Evolutionary conservation across 768 basidiomycete species (phyloP).

Genomic region (Phanerochaete carnosa): DNA sequence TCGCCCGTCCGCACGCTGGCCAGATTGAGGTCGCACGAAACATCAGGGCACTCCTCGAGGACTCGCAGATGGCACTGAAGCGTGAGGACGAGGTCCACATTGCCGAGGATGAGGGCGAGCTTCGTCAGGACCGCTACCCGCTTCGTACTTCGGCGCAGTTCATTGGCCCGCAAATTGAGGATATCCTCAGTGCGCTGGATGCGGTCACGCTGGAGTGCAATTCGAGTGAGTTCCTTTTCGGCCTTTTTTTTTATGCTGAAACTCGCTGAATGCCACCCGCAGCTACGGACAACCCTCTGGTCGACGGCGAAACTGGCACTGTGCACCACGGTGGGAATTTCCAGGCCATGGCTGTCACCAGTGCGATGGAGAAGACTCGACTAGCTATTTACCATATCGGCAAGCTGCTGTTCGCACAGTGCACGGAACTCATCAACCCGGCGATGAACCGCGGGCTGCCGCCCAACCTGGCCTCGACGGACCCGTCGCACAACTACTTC

Average conservation of each 20-base stretch:
- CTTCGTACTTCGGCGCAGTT: constrained; percentile 83
- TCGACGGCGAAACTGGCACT: constrained; percentile 61
- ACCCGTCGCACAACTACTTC: too few species aligned
- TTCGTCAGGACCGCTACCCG: too few species aligned
- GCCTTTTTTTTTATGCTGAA: too few species aligned
- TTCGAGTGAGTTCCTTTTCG: constrained; percentile 47
- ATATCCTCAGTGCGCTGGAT: constrained; percentile 61
- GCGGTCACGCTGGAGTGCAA: constrained; percentile 76
- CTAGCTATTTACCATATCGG: constrained; percentile 44
- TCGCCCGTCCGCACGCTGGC: constrained; percentile 79
- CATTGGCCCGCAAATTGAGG: constrained; percentile 83
- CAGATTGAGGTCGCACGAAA: constrained; percentile 75
- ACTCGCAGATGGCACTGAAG: constrained; percentile 59
- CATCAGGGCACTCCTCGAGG: constrained; percentile 66
- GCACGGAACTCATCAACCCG: too few species aligned
- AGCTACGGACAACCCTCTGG: constrained; percentile 90
- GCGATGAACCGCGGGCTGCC: too few species aligned
- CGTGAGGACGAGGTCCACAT: constrained; percentile 69
- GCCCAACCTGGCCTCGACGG: too few species aligned
- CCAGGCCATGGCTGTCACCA: constrained; percentile 84
- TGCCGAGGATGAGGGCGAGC: constrained; percentile 71
- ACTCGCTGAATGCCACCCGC: constrained; percentile 2
- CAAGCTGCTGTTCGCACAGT: too few species aligned
- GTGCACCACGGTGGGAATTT: constrained; percentile 88
- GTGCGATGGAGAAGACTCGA: constrained; percentile 86